A percentile compares a stretch with the other conserved stretches of the same genome.
These are phyloP conservation scores for Dipteronia dyeriana DNA, from an alignment of 345 rosid genomes.

Conservation along the genomic window DNA sequence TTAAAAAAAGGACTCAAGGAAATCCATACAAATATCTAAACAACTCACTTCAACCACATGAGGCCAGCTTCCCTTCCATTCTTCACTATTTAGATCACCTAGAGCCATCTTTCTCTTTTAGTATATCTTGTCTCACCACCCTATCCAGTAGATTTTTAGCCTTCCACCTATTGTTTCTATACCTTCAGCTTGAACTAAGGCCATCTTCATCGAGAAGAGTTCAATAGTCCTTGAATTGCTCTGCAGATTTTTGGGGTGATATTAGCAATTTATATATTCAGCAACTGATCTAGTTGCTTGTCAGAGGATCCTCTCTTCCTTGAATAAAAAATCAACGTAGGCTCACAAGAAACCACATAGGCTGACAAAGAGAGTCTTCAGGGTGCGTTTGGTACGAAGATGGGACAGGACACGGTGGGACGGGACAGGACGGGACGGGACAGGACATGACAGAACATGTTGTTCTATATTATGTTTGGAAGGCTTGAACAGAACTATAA, in stretches of 20 bases:
- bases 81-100: neutral
- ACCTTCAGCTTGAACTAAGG: neutral
- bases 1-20: neutral
- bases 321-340: neutral
- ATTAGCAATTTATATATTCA: slow-evolving; percentile 1
- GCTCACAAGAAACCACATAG: neutral
- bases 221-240: neutral
- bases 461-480: too few relatives aligned
- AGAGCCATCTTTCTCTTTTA: neutral
- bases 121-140: neutral
- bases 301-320: neutral
- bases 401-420: too few relatives aligned
- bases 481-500: too few relatives aligned
- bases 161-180: neutral
- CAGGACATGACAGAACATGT: too few relatives aligned
- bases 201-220: neutral
- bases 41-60: slow-evolving; percentile 7
- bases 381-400: too few relatives aligned
- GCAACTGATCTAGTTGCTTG: neutral
- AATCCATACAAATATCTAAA: neutral
- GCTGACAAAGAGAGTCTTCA: neutral
- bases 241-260: neutral
- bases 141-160: neutral
- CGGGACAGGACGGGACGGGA: too few relatives aligned
- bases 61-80: neutral